phyloP scores from a whole-genome alignment of 2,329 filamentous ascomycete species.

The Colletotrichum cordylinicola region DNA sequence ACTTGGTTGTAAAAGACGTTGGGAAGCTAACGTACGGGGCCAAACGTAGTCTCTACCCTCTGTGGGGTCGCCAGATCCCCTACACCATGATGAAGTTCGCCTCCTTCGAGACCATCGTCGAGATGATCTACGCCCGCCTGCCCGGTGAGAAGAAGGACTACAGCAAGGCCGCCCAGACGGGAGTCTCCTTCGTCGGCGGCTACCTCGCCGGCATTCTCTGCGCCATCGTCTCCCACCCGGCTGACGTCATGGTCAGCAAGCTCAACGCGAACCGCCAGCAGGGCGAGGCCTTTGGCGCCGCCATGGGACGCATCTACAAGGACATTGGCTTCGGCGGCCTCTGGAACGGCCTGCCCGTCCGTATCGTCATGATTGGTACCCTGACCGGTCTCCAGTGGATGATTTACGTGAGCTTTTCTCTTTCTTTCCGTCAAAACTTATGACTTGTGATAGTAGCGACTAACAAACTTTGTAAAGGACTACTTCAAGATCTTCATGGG shows the following conservation, averaged over 20 bases:
- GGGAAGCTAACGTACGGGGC: not conserved
- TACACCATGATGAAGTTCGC: constrained; percentile 95
- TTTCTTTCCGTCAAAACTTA: not conserved
- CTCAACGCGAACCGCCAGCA: constrained; percentile 79
- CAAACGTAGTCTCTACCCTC: constrained; percentile 70
- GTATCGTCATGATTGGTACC: constrained; percentile 88
- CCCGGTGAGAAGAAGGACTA: constrained; percentile 83
- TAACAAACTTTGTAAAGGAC: constrained; percentile 54
- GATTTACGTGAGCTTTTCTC: constrained; percentile 72
- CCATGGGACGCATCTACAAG: constrained; percentile 81
- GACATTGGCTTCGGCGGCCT: constrained; percentile 88
- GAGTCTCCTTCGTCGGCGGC: constrained; percentile 82
- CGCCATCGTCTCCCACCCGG: constrained; percentile 80
- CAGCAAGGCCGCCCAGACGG: constrained; percentile 81
- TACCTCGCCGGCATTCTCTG: constrained; percentile 90
- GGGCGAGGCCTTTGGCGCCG: constrained; percentile 79
- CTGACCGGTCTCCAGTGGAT: constrained; percentile 90
- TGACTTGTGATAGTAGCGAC: not conserved
- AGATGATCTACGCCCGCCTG: constrained; percentile 80
- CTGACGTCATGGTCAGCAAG: constrained; percentile 92
- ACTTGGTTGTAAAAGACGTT: not conserved
- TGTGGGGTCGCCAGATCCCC: constrained; percentile 92
- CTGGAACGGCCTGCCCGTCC: constrained; percentile 87
- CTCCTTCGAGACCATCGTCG: constrained; percentile 88
- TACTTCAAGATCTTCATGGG: constrained; percentile 93